Evolutionary conservation across 345 rosid species (phyloP).

Genomic region (Ailanthus altissimus): DNA sequence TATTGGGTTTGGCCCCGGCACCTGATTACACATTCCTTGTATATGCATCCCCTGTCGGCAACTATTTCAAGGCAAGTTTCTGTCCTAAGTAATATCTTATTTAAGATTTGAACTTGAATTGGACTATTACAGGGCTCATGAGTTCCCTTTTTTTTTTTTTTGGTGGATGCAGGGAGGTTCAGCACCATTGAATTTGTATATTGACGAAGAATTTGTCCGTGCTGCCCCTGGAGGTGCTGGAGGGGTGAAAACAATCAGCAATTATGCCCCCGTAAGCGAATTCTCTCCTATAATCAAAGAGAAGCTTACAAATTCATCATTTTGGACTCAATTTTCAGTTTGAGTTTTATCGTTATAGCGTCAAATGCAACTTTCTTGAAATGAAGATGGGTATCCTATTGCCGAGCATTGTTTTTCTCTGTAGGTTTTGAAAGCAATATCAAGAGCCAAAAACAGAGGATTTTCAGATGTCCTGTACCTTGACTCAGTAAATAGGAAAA

Average conservation of each 20-base stretch:
- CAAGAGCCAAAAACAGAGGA: conserved; percentile 70
- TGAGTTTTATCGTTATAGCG: too few species aligned
- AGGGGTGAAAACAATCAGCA: conserved; percentile 61
- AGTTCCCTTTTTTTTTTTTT: conserved; percentile 14
- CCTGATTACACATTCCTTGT: conserved; percentile 71
- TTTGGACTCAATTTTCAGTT: too few species aligned
- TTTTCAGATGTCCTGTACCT: conserved; percentile 84
- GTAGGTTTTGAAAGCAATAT: conserved; percentile 67
- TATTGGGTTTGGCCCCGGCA: conserved; percentile 71
- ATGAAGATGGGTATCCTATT: background rate
- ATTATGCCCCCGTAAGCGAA: conserved; percentile 70
- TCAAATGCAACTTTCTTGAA: too few species aligned
- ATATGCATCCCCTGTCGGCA: conserved; percentile 77
- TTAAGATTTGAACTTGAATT: background rate
- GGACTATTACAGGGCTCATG: background rate
- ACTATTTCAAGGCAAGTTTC: conserved; percentile 71
- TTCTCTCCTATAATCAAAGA: background rate
- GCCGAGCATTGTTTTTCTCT: background rate
- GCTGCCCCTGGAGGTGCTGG: conserved; percentile 68
- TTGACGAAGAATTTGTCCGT: conserved; percentile 65
- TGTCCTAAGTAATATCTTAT: background rate
- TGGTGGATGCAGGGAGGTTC: conserved; percentile 53
- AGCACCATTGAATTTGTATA: conserved; percentile 52
- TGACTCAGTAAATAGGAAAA: conserved; percentile 60
- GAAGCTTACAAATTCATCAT: background rate